Conservation (phyloP, 176 grass and related monocot genomes). For the Eragrostis nindensis region DNA sequence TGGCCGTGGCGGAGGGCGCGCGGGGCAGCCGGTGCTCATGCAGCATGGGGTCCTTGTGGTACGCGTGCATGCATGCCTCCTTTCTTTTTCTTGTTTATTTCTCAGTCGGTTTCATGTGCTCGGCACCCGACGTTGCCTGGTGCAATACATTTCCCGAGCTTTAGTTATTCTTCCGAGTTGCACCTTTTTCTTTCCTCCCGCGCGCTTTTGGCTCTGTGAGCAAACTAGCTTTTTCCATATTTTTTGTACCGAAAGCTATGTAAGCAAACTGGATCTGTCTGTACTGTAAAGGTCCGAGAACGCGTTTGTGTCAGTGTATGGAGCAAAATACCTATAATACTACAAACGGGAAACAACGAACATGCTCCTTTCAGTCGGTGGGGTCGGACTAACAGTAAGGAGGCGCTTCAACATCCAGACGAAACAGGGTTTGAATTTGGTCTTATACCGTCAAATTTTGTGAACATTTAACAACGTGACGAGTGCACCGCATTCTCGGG, state of each 20-base stretch:
- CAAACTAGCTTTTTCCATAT: too few relatives aligned
- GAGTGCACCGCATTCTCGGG: too few relatives aligned
- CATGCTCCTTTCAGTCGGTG: not conserved
- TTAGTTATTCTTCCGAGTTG: not conserved
- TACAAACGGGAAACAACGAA: not conserved
- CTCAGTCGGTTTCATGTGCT: slow-evolving; percentile 6
- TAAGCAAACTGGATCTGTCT: not conserved
- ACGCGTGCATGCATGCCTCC: slow-evolving; percentile 23
- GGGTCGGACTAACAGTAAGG: not conserved
- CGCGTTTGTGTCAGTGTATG: not conserved
- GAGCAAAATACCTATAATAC: not conserved
- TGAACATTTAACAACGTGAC: too few relatives aligned
- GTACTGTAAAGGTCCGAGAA: not conserved
- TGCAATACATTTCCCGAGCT: not conserved
- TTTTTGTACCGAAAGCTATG: too few relatives aligned
- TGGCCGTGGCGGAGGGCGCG: not conserved
- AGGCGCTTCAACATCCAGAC: too few relatives aligned
- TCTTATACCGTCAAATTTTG: too few relatives aligned
- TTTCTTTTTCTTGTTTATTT: not conserved
- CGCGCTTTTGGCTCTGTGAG: not conserved
- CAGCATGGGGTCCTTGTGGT: slow-evolving; percentile 88
- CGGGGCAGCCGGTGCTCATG: slow-evolving; percentile 77
- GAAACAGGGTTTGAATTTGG: too few relatives aligned
- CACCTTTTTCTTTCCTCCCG: not conserved
- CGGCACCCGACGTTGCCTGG: not conserved